A percentile compares a stretch with the other conserved stretches of the same genome.
Conservation (phyloP, 1,284 basidiomycete species). For the Volvariella volvacea region DNA sequence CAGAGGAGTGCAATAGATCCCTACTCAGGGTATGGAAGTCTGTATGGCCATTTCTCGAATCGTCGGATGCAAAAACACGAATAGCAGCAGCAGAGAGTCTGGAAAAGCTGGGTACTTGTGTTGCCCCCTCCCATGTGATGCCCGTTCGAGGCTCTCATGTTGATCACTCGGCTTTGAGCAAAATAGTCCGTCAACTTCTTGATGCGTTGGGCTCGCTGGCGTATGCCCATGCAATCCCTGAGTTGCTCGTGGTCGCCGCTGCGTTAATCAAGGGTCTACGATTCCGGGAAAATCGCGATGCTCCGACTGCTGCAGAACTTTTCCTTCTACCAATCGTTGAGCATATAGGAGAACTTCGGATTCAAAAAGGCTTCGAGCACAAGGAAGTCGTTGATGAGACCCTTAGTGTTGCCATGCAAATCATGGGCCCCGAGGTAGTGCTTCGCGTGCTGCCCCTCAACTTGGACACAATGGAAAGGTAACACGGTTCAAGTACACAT, state of each 20-base stretch:
- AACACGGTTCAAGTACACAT: constrained; percentile 19
- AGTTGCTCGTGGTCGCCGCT: constrained; percentile 59
- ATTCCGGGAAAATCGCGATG: constrained; percentile 23
- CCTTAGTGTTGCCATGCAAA: constrained; percentile 77
- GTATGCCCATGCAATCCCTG: constrained; percentile 65
- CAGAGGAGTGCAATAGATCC: constrained; percentile 43
- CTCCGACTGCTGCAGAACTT: constrained; percentile 61
- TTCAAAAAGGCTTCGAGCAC: constrained; percentile 82
- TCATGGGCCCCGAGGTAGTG: constrained; percentile 81
- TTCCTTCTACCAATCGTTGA: constrained; percentile 73
- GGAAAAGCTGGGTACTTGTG: constrained; percentile 59
- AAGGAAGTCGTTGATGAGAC: constrained; percentile 85
- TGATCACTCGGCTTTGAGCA: constrained; percentile 50
- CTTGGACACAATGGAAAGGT: constrained; percentile 77
- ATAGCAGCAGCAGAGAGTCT: constrained; percentile 63
- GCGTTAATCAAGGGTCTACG: constrained; percentile 45
- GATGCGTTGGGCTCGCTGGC: constrained; percentile 67
- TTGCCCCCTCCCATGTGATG: constrained; percentile 56
- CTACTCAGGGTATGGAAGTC: constrained; percentile 70
- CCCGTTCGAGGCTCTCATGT: constrained; percentile 45
- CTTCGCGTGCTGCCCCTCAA: constrained; percentile 80
- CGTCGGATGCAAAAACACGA: constrained; percentile 45
- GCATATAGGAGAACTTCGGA: constrained; percentile 71
- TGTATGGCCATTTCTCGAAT: constrained; percentile 71
- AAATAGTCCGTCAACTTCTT: constrained; percentile 55